phyloP scores from a whole-genome alignment of 805 yeast genomes.

The Yamadazyma scolyti region DNA sequence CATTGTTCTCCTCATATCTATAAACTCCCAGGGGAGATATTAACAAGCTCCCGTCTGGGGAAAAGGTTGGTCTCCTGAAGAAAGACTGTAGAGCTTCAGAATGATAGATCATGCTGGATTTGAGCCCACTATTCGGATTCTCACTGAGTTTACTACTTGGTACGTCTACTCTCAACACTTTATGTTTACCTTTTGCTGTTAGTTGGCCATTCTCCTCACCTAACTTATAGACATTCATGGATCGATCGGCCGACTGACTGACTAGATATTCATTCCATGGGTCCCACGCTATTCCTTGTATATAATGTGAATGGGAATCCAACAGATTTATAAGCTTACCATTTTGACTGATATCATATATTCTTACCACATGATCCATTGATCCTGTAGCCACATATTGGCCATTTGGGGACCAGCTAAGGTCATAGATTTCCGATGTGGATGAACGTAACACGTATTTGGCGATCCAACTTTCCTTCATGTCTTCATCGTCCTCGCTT shows the following conservation, averaged over 20 bases:
- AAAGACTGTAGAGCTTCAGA: conserved; percentile 88
- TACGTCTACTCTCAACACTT: conserved; percentile 11
- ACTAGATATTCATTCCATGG: conserved; percentile 74
- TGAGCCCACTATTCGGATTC: conserved; percentile 3
- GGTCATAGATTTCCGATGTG: conserved; percentile 81
- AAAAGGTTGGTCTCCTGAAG: conserved; percentile 78
- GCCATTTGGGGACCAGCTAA: conserved; percentile 90
- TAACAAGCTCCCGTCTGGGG: conserved; percentile 85
- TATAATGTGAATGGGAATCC: conserved; percentile 80
- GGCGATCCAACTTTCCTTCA: conserved; percentile 72
- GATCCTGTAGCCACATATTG: conserved; percentile 79
- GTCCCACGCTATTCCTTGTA: conserved; percentile 97
- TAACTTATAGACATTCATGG: conserved; percentile 64
- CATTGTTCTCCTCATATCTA: conserved; percentile 22
- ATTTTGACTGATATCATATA: conserved; percentile 49
- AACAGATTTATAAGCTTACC: conserved; percentile 59
- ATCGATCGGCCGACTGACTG: conserved; percentile 87
- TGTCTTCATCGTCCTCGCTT: conserved; percentile 49
- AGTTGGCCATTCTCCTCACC: conserved; percentile 23
- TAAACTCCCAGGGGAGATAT: conserved; percentile 70
- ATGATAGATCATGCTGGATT: conserved; percentile 48
- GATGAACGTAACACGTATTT: conserved; percentile 55
- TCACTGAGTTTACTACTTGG: conserved; percentile 6
- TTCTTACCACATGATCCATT: conserved; percentile 80
- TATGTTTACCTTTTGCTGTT: conserved; percentile 18